Percentiles rank a stretch among this genome's conserved stretches.
Conservation (phyloP, 192 early-diverging fungal species). For the Backusella circina region DNA sequence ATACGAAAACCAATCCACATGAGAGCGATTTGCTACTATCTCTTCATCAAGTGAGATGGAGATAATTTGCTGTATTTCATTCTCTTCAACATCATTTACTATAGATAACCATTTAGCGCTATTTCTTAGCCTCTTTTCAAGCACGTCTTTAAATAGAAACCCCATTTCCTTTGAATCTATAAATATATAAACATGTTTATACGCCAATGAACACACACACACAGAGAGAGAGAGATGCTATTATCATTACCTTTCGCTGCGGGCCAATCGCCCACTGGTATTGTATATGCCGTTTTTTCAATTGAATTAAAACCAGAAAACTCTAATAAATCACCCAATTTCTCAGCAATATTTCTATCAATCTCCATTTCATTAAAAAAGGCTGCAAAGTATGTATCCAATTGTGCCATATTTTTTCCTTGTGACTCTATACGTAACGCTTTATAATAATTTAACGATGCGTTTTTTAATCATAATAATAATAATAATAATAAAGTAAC, state of each 20-base stretch:
- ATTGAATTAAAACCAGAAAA: neutral
- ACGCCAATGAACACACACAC: neutral
- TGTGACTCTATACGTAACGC: neutral
- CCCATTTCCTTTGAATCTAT: conserved; percentile 23
- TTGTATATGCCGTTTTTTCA: neutral
- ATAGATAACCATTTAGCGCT: conserved; percentile 6
- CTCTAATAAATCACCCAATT: neutral
- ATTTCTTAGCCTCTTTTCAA: neutral
- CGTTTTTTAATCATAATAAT: neutral
- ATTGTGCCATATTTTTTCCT: neutral
- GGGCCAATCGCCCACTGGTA: conserved; percentile 33
- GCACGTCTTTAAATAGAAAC: conserved; percentile 24
- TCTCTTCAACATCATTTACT: neutral
- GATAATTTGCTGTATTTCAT: neutral
- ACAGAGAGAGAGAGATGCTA: neutral
- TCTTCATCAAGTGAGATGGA: neutral
- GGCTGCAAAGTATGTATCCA: neutral
- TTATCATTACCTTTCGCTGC: conserved; percentile 9
- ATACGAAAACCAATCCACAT: neutral
- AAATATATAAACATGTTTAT: neutral
- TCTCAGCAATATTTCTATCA: neutral
- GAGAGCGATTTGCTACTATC: neutral
- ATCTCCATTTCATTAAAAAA: neutral
- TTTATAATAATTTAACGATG: neutral
- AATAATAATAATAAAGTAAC: neutral